Evolutionary conservation across 345 rosid genomes (phyloP), one percentile per base, ranked within the genome.

Genomic region (Cochlearia excelsa): DNA sequence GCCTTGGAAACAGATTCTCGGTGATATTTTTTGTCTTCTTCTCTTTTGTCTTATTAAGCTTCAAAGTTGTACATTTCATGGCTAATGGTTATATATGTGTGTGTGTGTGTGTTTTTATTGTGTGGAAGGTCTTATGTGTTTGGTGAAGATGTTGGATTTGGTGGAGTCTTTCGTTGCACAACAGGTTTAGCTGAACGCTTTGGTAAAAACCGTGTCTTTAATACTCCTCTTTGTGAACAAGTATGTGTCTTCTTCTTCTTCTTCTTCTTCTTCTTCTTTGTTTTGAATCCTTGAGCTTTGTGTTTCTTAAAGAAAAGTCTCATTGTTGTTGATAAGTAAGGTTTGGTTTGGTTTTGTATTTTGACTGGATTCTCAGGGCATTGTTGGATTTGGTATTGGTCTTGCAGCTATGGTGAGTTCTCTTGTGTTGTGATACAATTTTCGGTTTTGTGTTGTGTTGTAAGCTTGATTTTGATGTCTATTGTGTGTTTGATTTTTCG

Each of bases 171-270:
- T 42, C 97, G 97, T 43, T 90, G 97, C 75, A 84, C 95, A 4
- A 73, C 87, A 1, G 95, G 97, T 56, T 78, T 90, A 43, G 84
- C 88, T 47, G 93, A 85, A 56, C 78, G 79, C 26, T 90, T 80
- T 53, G 97, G 97, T 41, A 90, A 82, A 77, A 60, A 56, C 46
- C 77, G 95, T 53, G 97, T 90, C 45, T 90, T 90, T 70, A 90
- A 87, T 49, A 85, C 98, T 71, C 98, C 98, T 60, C 89, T 91
- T 26, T 91, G 96, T 55, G 96, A 87, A 70, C 95, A 91, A 85
- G 97, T 90, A 74, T 16, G 53, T 52, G 9, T 34, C 9, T 51
- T 4, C 16, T 26, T 29, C 30, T 49, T 61, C 3, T 31, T 11
- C 1, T 33, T 5, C 5, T 3, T 1, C 35, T 33, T 3, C 35